Evolutionary conservation across 805 yeast species (phyloP).

Genomic region (Candida boleticola): DNA sequence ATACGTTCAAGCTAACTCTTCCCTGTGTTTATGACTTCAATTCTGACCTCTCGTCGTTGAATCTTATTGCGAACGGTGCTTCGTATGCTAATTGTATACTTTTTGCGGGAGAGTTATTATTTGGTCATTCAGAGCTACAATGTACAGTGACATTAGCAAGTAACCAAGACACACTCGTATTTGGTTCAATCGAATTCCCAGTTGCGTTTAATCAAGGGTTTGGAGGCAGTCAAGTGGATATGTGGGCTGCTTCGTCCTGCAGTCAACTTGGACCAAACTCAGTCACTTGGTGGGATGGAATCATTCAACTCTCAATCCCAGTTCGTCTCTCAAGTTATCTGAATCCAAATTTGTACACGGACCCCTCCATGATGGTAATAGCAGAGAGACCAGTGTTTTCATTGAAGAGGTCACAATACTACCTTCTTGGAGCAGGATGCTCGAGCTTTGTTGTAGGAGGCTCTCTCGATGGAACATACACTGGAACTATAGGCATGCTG

Average conservation of each 20-base stretch:
- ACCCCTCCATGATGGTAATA: neutral
- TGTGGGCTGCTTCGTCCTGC: neutral
- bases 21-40: slow-evolving; percentile 17
- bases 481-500: neutral
- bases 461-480: neutral
- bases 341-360: neutral
- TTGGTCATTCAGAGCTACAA: slow-evolving; percentile 6
- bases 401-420: neutral
- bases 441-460: neutral
- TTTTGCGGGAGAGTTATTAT: slow-evolving; percentile 6
- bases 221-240: slow-evolving; percentile 6
- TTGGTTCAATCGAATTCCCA: slow-evolving; percentile 11
- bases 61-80: slow-evolving; percentile 3
- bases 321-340: neutral
- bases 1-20: slow-evolving; percentile 13
- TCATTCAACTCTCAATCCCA: neutral
- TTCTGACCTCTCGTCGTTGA: slow-evolving; percentile 2
- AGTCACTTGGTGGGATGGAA: neutral
- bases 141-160: slow-evolving; percentile 11
- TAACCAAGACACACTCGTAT: neutral
- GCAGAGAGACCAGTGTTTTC: neutral
- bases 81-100: slow-evolving; percentile 10
- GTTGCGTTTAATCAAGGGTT: slow-evolving; percentile 13
- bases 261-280: neutral
- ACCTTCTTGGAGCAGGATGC: neutral